Evolutionary conservation across 176 grass and related monocot genomes (phyloP).

Genomic region (Poa annua): DNA sequence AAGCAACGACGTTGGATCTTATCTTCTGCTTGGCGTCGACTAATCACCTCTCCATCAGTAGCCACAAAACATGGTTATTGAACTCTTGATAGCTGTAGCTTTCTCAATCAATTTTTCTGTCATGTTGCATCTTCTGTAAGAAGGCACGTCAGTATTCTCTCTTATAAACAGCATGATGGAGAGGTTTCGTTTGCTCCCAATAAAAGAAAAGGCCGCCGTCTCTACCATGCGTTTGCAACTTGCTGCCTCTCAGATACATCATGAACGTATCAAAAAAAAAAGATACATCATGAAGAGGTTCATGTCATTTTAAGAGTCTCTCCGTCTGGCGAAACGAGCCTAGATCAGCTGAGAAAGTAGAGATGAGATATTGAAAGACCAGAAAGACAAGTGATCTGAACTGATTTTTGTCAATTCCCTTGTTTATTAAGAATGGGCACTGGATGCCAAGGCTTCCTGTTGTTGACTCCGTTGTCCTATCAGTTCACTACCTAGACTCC

Average conservation of each 20-base stretch:
- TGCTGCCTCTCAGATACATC: constrained; percentile 31
- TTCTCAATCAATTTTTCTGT: constrained; percentile 37
- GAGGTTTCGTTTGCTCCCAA: constrained; percentile 21
- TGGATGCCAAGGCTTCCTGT: too few relatives aligned
- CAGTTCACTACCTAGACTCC: too few relatives aligned
- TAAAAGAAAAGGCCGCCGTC: constrained; percentile 23
- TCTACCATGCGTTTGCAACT: constrained; percentile 3
- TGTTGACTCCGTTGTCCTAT: too few relatives aligned
- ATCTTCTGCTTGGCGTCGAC: background rate
- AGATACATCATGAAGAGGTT: constrained; percentile 32
- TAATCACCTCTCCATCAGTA: constrained; percentile 11
- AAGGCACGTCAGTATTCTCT: constrained; percentile 37
- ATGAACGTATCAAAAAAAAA: too few relatives aligned
- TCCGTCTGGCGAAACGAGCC: too few relatives aligned
- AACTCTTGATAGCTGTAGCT: constrained; percentile 43
- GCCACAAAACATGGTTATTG: constrained; percentile 30
- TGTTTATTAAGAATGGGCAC: too few relatives aligned
- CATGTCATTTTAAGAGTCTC: constrained; percentile 26
- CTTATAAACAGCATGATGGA: constrained; percentile 43
- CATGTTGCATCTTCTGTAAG: constrained; percentile 41
- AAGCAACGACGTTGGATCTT: background rate
- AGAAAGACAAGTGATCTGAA: too few relatives aligned
- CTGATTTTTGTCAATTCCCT: too few relatives aligned
- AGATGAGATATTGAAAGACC: too few relatives aligned
- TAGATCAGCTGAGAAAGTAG: too few relatives aligned